These are phyloP conservation scores for Leptosphaerulina australis DNA, from an alignment of 2,329 filamentous ascomycete species.

Conservation along the genomic window DNA sequence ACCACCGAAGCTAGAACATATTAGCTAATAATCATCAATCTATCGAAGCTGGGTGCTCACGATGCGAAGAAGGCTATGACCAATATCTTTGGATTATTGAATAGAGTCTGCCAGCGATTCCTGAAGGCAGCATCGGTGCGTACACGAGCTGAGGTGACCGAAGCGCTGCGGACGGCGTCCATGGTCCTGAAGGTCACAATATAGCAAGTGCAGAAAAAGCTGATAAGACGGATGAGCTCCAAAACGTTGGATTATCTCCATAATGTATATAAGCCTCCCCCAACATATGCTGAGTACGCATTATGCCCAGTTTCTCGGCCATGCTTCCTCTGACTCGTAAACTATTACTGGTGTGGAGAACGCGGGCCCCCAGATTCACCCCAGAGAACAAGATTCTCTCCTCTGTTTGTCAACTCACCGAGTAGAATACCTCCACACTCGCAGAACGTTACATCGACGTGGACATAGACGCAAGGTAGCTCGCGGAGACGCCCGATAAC, in stretches of 20 bases:
- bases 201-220: background rate
- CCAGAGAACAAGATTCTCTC: slow-evolving; percentile 11
- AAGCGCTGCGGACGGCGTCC: slow-evolving; percentile 33
- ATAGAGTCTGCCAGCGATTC: slow-evolving; percentile 36
- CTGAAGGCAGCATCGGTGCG: slow-evolving; percentile 35
- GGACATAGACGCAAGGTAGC: background rate
- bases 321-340: slow-evolving; percentile 11
- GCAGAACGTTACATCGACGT: slow-evolving; percentile 12
- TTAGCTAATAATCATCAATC: no score
- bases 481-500: slow-evolving; percentile 13
- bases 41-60: slow-evolving; percentile 23
- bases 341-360: slow-evolving; percentile 9
- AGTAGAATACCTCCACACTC: slow-evolving; percentile 1
- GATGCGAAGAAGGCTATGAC: slow-evolving; percentile 41
- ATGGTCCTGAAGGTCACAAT: slow-evolving; percentile 18
- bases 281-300: background rate
- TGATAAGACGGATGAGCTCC: slow-evolving; percentile 4
- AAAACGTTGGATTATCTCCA: slow-evolving; percentile 9
- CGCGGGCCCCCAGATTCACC: slow-evolving; percentile 19
- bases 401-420: slow-evolving; percentile 16
- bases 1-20: slow-evolving; percentile 53
- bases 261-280: slow-evolving; percentile 11
- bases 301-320: background rate
- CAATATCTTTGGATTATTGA: slow-evolving; percentile 38
- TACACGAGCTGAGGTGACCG: slow-evolving; percentile 32